phyloP scores from a whole-genome alignment of 805 yeast species.

The Myxozyma neglecta region DNA sequence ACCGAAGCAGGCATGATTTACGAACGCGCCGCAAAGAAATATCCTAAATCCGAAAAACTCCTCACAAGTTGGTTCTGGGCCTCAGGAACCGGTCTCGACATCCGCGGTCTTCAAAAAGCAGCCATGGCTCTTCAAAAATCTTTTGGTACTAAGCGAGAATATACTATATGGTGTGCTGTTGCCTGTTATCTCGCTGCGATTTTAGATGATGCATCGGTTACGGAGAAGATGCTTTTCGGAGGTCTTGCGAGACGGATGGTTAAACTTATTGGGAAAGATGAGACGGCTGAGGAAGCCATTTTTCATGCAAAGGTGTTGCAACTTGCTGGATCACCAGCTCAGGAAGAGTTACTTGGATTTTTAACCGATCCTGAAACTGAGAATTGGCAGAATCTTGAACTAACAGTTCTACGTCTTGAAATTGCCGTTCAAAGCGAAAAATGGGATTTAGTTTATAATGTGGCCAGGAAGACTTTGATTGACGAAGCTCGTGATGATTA shows the following conservation, averaged over 20 bases:
- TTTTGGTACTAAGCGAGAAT: constrained; percentile 12
- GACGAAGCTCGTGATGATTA: constrained; percentile 64
- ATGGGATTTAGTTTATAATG: constrained; percentile 49
- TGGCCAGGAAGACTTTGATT: constrained; percentile 46
- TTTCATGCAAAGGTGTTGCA: constrained; percentile 55
- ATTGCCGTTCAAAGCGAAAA: constrained; percentile 46
- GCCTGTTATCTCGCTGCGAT: constrained; percentile 34
- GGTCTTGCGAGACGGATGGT: constrained; percentile 60
- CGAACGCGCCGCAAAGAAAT: constrained; percentile 26
- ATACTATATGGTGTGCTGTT: constrained; percentile 22
- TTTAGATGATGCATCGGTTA: constrained; percentile 41
- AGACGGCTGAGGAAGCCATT: constrained; percentile 64
- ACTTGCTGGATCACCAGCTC: constrained; percentile 26
- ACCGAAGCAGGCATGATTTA: constrained; percentile 23
- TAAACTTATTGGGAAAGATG: constrained; percentile 52
- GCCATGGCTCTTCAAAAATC: constrained; percentile 30
- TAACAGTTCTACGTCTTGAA: constrained; percentile 48
- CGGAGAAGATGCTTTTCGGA: constrained; percentile 56
- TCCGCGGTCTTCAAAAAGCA: constrained; percentile 30
- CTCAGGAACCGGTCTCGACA: constrained; percentile 27
- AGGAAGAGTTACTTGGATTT: constrained; percentile 43
- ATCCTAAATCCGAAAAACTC: constrained; percentile 25
- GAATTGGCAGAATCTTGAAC: constrained; percentile 55
- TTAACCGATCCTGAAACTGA: constrained; percentile 30
- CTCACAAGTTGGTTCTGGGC: constrained; percentile 29